Conservation (phyloP, 345 rosid genomes). For the Citrus medica region DNA sequence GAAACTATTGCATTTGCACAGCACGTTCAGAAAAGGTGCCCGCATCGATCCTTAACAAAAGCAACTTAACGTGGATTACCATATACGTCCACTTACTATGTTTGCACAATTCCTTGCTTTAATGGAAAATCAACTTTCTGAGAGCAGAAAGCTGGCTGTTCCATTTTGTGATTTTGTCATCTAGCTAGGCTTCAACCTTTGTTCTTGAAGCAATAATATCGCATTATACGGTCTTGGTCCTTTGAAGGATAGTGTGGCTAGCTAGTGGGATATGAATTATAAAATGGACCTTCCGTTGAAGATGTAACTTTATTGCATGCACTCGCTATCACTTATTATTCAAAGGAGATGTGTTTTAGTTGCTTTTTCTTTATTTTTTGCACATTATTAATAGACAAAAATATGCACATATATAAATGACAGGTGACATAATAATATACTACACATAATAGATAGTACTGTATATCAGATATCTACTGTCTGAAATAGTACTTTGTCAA, state of each 20-base stretch:
- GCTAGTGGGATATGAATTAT: too few species aligned
- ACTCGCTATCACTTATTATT: not conserved
- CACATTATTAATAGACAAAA: not conserved
- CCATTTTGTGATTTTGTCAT: too few species aligned
- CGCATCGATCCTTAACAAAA: not conserved
- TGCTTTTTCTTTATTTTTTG: not conserved
- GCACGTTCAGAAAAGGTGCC: not conserved
- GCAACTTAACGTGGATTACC: not conserved
- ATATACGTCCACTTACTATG: not conserved
- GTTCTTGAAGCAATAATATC: not conserved
- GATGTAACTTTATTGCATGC: not conserved
- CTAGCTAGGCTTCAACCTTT: not conserved
- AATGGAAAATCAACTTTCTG: not conserved
- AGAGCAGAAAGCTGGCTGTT: too few species aligned
- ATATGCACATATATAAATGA: not conserved
- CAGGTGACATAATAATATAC: not conserved
- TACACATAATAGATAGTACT: too few species aligned
- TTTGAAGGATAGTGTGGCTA: not conserved
- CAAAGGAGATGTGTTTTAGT: not conserved
- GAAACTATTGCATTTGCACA: not conserved
- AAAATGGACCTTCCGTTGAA: not conserved
- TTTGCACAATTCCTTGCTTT: not conserved
- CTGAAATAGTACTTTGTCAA: constrained; percentile 69
- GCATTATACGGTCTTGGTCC: not conserved
- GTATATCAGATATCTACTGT: constrained; percentile 26